phyloP scores from a whole-genome alignment of 2,329 filamentous ascomycete species.

The Phialemonium atrogriseum region DNA sequence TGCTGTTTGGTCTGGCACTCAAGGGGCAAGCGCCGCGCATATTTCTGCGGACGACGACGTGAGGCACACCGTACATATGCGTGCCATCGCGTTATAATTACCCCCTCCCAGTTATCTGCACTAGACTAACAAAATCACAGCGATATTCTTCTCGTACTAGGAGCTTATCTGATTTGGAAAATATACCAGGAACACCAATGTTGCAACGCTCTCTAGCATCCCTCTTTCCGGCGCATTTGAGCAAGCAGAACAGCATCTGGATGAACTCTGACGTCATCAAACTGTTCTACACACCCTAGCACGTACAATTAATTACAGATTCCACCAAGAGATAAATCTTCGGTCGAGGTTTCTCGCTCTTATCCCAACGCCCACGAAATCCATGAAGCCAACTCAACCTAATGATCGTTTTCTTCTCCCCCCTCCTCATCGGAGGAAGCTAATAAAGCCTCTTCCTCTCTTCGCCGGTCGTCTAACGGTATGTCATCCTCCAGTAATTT shows the following conservation, averaged over 20 bases:
- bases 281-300: too few relatives aligned
- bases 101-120: constrained; percentile 1
- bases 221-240: constrained; percentile 43
- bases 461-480: too few relatives aligned
- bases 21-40: constrained; percentile 50
- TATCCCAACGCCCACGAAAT: too few relatives aligned
- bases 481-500: too few relatives aligned
- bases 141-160: constrained; percentile 50
- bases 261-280: too few relatives aligned
- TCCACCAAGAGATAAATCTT: too few relatives aligned
- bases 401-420: too few relatives aligned
- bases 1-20: constrained; percentile 50
- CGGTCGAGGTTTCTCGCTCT: too few relatives aligned
- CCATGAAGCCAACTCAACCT: too few relatives aligned
- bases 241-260: constrained; percentile 29
- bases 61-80: constrained; percentile 49
- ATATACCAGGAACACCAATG: constrained; percentile 52
- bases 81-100: constrained; percentile 24
- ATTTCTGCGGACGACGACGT: constrained; percentile 42
- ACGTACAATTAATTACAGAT: too few relatives aligned
- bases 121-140: constrained; percentile 32
- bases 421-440: too few relatives aligned
- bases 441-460: too few relatives aligned
- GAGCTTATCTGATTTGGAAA: constrained; percentile 56
- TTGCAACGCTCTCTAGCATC: constrained; percentile 41